Conservation (phyloP, 768 basidiomycete species). For the Pholiota microspora region DNA sequence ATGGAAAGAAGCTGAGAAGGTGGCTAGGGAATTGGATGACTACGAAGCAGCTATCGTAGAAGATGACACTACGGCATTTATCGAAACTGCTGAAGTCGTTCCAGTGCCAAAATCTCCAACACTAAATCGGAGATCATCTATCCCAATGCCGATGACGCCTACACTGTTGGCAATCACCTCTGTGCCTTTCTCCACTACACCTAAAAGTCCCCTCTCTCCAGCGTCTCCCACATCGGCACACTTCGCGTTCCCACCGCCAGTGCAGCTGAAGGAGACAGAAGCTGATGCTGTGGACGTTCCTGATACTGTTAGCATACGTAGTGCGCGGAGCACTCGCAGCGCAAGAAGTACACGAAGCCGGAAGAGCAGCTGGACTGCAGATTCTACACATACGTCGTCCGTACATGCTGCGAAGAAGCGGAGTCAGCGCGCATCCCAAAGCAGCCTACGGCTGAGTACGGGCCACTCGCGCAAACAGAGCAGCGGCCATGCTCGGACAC, state of each 20-base stretch:
- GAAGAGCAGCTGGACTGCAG: slow-evolving; percentile 29
- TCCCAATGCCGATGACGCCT: slow-evolving; percentile 23
- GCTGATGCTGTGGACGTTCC: slow-evolving; percentile 27
- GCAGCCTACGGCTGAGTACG: slow-evolving; percentile 61
- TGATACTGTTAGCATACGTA: slow-evolving; percentile 39
- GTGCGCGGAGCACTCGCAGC: slow-evolving; percentile 29
- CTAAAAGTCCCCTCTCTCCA: slow-evolving; percentile 16
- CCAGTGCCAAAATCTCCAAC: slow-evolving; percentile 28
- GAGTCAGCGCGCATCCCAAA: slow-evolving; percentile 61
- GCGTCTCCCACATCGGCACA: slow-evolving; percentile 12
- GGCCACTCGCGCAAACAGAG: slow-evolving; percentile 23
- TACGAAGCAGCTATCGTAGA: slow-evolving; percentile 39
- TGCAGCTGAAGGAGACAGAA: slow-evolving; percentile 22
- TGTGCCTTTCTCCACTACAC: slow-evolving; percentile 17
- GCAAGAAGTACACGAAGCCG: slow-evolving; percentile 32
- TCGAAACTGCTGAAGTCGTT: slow-evolving; percentile 47
- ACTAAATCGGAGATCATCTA: slow-evolving; percentile 16
- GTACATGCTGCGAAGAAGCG: slow-evolving; percentile 66
- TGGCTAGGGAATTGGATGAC: slow-evolving; percentile 72
- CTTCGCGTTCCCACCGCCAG: slow-evolving; percentile 19
- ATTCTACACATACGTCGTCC: slow-evolving; percentile 34
- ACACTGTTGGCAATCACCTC: slow-evolving; percentile 22
- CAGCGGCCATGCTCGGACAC: slow-evolving; percentile 19
- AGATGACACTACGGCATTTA: slow-evolving; percentile 37
- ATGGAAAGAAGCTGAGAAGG: slow-evolving; percentile 73